Percentiles rank a stretch among this genome's conserved stretches.
phyloP scores from a whole-genome alignment of 441 rosid genomes.

The Syzygium malaccense region DNA sequence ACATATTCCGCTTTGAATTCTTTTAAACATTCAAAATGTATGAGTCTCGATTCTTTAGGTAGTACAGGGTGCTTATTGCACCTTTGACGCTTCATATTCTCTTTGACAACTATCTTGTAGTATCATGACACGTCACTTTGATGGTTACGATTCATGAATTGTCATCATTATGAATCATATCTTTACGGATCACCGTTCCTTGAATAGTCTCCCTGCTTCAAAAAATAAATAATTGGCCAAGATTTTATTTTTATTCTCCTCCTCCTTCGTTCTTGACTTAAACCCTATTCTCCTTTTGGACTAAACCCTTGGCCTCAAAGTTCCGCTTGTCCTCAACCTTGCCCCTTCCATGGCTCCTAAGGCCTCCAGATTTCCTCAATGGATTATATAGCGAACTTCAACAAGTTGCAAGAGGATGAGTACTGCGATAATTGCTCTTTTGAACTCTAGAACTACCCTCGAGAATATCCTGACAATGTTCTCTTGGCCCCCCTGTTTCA shows the following conservation, averaged over 20 bases:
- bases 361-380: neutral
- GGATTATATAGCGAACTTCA: neutral
- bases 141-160: neutral
- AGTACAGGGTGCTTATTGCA: neutral
- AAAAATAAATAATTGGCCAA: too few relatives aligned
- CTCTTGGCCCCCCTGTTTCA: neutral
- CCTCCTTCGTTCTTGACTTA: neutral
- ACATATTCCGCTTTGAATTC: neutral
- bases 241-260: too few relatives aligned
- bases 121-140: neutral
- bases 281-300: neutral
- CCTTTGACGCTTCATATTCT: fast-evolving
- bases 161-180: neutral
- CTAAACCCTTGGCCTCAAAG: neutral
- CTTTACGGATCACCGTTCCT: neutral
- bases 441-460: neutral
- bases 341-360: neutral
- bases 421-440: neutral
- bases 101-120: neutral
- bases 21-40: neutral
- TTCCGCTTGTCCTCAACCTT: neutral
- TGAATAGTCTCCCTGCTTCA: neutral
- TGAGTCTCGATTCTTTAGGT: neutral
- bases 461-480: neutral
- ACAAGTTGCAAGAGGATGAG: neutral